Evolutionary conservation across 1,284 basidiomycete genomes (phyloP).

Genomic region (Cryptococcus sp.): DNA sequence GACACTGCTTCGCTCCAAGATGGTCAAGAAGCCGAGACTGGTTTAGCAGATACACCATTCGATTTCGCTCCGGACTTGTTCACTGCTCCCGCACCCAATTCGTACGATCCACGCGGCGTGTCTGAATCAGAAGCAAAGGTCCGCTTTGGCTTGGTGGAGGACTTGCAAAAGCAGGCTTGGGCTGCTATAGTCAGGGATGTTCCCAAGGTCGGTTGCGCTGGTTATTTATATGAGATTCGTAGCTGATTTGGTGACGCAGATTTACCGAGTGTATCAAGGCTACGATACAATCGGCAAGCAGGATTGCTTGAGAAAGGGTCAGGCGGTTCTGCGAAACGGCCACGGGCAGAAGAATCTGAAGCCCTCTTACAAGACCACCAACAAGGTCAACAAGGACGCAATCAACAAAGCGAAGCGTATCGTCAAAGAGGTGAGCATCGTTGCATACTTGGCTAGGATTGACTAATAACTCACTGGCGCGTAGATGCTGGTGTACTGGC

Average conservation of each 20-base stretch:
- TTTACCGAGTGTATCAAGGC: constrained; percentile 72
- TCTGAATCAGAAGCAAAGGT: constrained; percentile 43
- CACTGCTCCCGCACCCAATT: constrained; percentile 26
- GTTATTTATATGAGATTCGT: constrained; percentile 17
- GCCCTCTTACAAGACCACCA: constrained; percentile 72
- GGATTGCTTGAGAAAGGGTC: constrained; percentile 32
- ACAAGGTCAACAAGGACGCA: constrained; percentile 82
- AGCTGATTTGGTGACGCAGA: constrained; percentile 55
- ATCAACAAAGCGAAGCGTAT: constrained; percentile 66
- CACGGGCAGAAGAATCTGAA: constrained; percentile 78
- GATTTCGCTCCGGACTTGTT: neutral
- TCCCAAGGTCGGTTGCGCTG: constrained; percentile 63
- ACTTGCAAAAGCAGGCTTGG: constrained; percentile 84
- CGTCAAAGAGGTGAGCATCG: constrained; percentile 40
- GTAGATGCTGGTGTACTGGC: constrained; percentile 94
- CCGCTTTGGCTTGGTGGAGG: constrained; percentile 61
- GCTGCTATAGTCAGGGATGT: constrained; percentile 80
- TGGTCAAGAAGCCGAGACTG: neutral
- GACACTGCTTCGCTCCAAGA: neutral
- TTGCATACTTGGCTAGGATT: neutral
- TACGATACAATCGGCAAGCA: constrained; percentile 65
- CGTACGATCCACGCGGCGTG: constrained; percentile 40
- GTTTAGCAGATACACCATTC: neutral
- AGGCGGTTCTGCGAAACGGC: constrained; percentile 62
- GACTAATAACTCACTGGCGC: neutral